Evolutionary conservation across 306 rosid species (phyloP).

Genomic region (Cajanus cajan): DNA sequence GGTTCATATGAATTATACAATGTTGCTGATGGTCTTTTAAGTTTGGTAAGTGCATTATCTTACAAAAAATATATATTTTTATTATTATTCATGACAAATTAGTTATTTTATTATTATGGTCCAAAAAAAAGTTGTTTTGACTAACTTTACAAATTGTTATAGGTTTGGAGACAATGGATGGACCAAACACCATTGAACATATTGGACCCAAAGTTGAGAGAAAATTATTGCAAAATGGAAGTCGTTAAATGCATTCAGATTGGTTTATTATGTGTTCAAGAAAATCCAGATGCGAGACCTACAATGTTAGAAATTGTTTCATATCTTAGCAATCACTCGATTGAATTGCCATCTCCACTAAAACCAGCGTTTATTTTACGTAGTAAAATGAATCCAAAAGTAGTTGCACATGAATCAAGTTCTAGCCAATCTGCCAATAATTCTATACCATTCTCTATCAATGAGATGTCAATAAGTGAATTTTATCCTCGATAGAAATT

Average conservation of each 20-base stretch:
- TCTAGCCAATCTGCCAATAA: neutral
- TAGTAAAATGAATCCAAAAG: neutral
- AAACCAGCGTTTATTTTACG: neutral
- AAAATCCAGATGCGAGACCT: neutral
- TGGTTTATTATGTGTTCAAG: neutral
- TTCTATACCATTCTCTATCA: neutral
- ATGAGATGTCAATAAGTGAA: neutral
- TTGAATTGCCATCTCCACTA: neutral
- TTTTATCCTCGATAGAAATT: neutral
- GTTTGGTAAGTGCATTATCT: neutral
- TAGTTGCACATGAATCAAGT: neutral
- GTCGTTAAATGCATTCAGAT: neutral
- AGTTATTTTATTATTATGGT: neutral
- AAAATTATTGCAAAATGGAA: neutral
- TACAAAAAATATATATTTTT: neutral
- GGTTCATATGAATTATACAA: neutral
- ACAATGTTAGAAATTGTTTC: neutral
- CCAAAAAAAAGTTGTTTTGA: neutral
- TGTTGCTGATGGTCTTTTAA: neutral
- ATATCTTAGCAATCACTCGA: neutral
- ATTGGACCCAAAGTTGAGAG: neutral
- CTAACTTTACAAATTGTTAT: neutral
- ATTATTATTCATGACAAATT: neutral
- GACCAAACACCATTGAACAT: neutral
- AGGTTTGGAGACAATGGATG: constrained; percentile 11